Evolutionary conservation across 2,329 filamentous ascomycete species (phyloP).

Genomic region (Plectosphaerella cucumerina): DNA sequence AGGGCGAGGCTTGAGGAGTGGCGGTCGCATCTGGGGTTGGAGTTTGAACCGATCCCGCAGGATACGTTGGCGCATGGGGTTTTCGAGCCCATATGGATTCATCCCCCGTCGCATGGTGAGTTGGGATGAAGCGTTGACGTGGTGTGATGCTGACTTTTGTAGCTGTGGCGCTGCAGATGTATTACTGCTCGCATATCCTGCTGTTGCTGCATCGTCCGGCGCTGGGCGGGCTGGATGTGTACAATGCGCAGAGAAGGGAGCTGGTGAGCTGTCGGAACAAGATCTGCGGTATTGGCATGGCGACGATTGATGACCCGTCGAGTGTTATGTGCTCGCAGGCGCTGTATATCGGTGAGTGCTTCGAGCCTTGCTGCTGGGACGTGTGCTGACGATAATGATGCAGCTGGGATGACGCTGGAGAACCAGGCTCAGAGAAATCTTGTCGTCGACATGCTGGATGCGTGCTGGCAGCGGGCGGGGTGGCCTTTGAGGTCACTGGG

Average conservation of each 20-base stretch:
- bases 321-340: conserved; percentile 19
- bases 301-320: conserved; percentile 15
- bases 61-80: conserved; percentile 3
- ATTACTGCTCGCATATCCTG: conserved; percentile 14
- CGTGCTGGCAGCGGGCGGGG: conserved; percentile 3
- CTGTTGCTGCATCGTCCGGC: conserved; percentile 12
- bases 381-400: background rate
- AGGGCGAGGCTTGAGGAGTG: conserved; percentile 46
- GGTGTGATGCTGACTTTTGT: too few relatives aligned
- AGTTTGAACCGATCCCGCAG: conserved; percentile 36
- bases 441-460: conserved; percentile 3
- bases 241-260: conserved; percentile 12
- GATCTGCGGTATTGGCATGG: conserved; percentile 17
- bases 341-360: conserved; percentile 13
- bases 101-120: conserved; percentile 14
- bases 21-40: conserved; percentile 36
- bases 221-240: conserved; percentile 12
- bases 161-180: conserved; percentile 15
- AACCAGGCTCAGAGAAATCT: background rate
- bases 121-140: background rate
- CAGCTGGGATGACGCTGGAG: conserved; percentile 8
- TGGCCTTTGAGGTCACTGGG: conserved; percentile 7
- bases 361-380: background rate
- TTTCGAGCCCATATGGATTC: conserved; percentile 14
- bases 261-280: conserved; percentile 15